Evolutionary conservation across 2,329 filamentous ascomycete species (phyloP).

Genomic region (Sarocladiaceae sp.): DNA sequence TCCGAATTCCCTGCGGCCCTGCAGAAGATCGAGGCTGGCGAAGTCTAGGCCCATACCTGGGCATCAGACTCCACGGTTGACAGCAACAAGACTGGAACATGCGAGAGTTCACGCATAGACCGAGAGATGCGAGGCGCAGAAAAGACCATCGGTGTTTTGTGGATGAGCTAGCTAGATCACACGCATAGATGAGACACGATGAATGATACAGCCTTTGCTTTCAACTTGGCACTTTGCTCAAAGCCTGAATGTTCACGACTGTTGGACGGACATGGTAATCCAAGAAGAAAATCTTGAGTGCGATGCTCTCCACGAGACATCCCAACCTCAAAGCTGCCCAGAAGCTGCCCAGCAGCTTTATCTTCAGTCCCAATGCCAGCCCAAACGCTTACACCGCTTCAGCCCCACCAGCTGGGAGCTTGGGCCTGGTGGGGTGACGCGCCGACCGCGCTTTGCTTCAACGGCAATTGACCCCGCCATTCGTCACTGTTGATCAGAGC

Average conservation of each 20-base stretch:
- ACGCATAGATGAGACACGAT: constrained; percentile 5
- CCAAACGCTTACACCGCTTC: no score
- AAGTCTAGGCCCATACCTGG: constrained; percentile 20
- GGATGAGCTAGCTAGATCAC: background rate
- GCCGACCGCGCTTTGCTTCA: background rate
- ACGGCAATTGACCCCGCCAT: constrained; percentile 6
- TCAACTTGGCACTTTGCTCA: background rate
- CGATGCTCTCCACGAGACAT: no score
- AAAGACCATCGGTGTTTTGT: background rate
- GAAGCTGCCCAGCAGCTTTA: no score
- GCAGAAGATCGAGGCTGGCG: constrained; percentile 38
- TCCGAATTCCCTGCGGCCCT: constrained; percentile 44
- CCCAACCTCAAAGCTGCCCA: no score
- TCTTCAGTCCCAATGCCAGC: background rate
- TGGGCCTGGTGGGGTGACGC: background rate
- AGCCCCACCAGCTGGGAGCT: no score
- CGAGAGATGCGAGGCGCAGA: background rate
- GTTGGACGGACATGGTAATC: no score
- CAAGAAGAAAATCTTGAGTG: no score
- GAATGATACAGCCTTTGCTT: background rate
- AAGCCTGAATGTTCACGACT: no score
- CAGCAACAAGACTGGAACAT: no score
- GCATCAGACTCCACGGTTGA: no score
- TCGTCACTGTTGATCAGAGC: constrained; percentile 8
- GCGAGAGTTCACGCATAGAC: background rate